Evolutionary conservation across 2,329 filamentous ascomycete genomes (phyloP), one percentile per base, ranked within the genome.

Genomic region (Phaeophleospora eucalypticola): DNA sequence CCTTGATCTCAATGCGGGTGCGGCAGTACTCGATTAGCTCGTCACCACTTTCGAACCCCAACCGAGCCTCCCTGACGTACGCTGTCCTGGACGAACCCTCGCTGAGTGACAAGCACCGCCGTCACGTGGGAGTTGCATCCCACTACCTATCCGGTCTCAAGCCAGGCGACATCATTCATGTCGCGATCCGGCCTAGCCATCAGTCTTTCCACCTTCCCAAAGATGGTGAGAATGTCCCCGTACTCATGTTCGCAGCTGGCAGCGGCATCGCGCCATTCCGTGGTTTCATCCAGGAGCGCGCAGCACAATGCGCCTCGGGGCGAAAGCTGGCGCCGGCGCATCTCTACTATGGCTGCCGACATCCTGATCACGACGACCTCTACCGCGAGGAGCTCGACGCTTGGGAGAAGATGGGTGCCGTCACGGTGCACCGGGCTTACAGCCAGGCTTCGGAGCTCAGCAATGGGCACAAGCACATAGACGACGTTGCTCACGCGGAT

Each of bases 231-330:
- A 65, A 65, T 4, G 58, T 56, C 3, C 71, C 71, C 0, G 59
- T 74, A 34, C 67, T 73, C 48, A 69, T 71, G 52, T 58, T 60
- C 34, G 48, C 49, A 16, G 60, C 60, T 10, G 91, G 91, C 54
- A 96, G 91, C 0, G 91, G 91, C 63, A 83, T 97, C n/a, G 91
- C 91, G 1, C 91, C 91, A 14, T 97, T 97, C 87, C 88, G 91
- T 53, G 91, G 91, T 51, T 97, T 97, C 65, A 85, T 96, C 41
- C 90, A 97, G 72, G 91, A 97, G 74, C 90, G 91, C 47, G 65
- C 65, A 18, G 65, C 64, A 8, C 68, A 75, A 47, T 61, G 71
- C 9, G 65, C 64, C 3, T 71, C 70, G 0, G 80, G 81, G 1
- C 70, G 76, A 10, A 56, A 58, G 12, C 68, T 86, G 0, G 82